Percentiles rank a stretch among this genome's conserved stretches.
These are phyloP conservation scores for Trichoderma semiorbis DNA, from an alignment of 2,329 filamentous ascomycete species.

Conservation along the genomic window DNA sequence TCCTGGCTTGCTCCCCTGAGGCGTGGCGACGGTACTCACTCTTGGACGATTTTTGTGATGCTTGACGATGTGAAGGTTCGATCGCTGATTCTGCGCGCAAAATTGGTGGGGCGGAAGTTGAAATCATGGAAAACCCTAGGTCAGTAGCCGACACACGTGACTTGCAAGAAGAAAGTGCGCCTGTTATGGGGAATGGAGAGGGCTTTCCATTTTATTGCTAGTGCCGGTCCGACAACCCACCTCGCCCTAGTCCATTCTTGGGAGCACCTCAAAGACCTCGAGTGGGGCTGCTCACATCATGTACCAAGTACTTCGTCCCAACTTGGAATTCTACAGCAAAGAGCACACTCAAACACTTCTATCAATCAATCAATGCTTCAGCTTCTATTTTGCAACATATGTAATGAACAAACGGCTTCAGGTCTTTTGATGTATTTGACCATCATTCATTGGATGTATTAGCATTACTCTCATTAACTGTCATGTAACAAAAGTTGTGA, in stretches of 20 bases:
- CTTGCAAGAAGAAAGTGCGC: not conserved
- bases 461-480: not conserved
- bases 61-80: constrained; percentile 42
- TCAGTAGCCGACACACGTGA: constrained; percentile 33
- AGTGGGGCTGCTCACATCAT: not conserved
- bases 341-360: not conserved
- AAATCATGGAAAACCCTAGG: constrained; percentile 37
- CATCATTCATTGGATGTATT: too few species aligned
- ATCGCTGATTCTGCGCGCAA: constrained; percentile 38
- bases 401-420: not conserved
- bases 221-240: not conserved
- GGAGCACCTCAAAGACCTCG: not conserved
- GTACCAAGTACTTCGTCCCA: not conserved
- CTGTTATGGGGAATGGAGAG: not conserved
- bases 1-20: not conserved
- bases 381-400: not conserved
- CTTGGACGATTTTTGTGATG: constrained; percentile 53
- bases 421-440: not conserved
- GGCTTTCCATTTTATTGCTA: not conserved
- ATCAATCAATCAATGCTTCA: not conserved
- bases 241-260: not conserved
- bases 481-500: too few species aligned
- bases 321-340: not conserved
- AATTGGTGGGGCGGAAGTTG: constrained; percentile 43
- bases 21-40: constrained; percentile 46